A percentile compares a stretch with the other conserved stretches of the same genome.
These are phyloP conservation scores for Neurospora tetraspora DNA, from an alignment of 495 filamentous ascomycete genomes.

Conservation along the genomic window DNA sequence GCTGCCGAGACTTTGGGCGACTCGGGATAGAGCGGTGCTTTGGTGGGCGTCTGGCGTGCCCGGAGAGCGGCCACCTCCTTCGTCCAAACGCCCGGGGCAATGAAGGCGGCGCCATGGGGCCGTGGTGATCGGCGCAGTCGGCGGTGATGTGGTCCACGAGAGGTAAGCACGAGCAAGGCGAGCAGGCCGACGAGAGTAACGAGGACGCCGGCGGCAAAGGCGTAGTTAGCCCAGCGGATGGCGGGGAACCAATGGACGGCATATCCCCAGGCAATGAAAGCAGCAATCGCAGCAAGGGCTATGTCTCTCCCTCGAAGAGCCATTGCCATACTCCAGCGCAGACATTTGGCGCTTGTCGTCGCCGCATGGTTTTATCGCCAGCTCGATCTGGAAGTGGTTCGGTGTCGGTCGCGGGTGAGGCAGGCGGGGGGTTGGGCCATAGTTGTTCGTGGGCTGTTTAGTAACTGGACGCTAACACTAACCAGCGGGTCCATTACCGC, in stretches of 20 bases:
- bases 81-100: constrained; percentile 53
- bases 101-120: constrained; percentile 49
- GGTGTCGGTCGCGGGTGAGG: not conserved
- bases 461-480: not conserved
- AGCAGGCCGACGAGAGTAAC: constrained; percentile 41
- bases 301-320: constrained; percentile 69
- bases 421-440: not conserved
- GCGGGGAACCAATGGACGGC: constrained; percentile 68
- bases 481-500: not conserved
- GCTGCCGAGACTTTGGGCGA: constrained; percentile 72
- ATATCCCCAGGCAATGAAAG: constrained; percentile 80
- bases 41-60: constrained; percentile 37
- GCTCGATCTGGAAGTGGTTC: not conserved
- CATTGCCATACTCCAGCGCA: constrained; percentile 45
- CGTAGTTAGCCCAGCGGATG: constrained; percentile 71
- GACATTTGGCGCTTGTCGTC: constrained; percentile 17
- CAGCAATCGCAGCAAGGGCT: constrained; percentile 54
- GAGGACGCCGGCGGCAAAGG: constrained; percentile 57
- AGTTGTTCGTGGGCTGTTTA: not conserved
- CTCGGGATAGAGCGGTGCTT: constrained; percentile 59
- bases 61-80: constrained; percentile 54
- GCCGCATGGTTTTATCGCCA: constrained; percentile 29
- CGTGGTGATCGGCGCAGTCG: constrained; percentile 26
- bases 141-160: constrained; percentile 39
- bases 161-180: constrained; percentile 51